Evolutionary conservation across 805 yeast species (phyloP).

Genomic region (Zygotorulaspora florentina): DNA sequence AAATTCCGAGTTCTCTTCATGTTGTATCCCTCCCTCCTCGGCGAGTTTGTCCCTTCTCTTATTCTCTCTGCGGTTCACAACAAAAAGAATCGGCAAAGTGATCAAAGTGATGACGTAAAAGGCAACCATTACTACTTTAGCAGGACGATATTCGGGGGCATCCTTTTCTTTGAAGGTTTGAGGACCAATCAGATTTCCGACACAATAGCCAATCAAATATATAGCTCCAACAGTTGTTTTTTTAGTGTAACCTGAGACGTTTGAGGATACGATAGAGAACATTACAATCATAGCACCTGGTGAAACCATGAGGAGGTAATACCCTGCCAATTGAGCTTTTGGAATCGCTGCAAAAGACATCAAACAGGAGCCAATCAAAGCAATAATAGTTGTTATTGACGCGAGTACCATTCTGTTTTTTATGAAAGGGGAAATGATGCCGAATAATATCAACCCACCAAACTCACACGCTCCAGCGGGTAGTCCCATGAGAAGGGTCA

Average conservation of each 20-base stretch:
- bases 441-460: constrained; percentile 26
- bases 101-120: constrained; percentile 39
- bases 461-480: constrained; percentile 50
- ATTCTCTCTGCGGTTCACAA: constrained; percentile 46
- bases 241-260: constrained; percentile 59
- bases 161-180: constrained; percentile 42
- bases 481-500: constrained; percentile 48
- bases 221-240: constrained; percentile 47
- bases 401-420: constrained; percentile 36
- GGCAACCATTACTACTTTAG: constrained; percentile 51
- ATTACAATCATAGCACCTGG: constrained; percentile 52
- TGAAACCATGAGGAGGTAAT: constrained; percentile 47
- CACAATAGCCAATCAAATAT: constrained; percentile 52
- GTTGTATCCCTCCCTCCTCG: constrained; percentile 27
- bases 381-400: constrained; percentile 44
- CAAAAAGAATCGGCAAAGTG: constrained; percentile 30
- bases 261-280: constrained; percentile 56
- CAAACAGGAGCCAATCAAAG: constrained; percentile 43
- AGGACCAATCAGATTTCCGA: constrained; percentile 57
- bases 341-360: constrained; percentile 36
- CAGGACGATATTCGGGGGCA: constrained; percentile 52
- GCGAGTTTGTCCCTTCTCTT: constrained; percentile 40
- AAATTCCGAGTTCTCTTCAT: constrained; percentile 39
- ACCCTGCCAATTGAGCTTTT: constrained; percentile 44
- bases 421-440: constrained; percentile 39